These are phyloP conservation scores for Lactifluus echinatus DNA, from an alignment of 768 basidiomycete species.

Conservation along the genomic window DNA sequence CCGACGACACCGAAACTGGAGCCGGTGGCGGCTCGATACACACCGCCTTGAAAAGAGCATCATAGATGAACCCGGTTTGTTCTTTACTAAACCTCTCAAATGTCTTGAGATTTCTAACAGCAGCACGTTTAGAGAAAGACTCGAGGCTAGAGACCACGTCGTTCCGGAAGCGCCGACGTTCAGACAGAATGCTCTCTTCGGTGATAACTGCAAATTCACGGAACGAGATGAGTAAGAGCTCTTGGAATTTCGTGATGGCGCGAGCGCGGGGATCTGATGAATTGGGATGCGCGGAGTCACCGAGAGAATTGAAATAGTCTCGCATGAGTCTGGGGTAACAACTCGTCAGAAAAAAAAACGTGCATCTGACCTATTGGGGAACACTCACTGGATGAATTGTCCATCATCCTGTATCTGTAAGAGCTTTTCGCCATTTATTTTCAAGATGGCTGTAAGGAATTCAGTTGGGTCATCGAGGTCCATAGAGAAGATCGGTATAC, in stretches of 20 bases:
- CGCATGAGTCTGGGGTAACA: slow-evolving; percentile 67
- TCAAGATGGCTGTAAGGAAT: slow-evolving; percentile 66
- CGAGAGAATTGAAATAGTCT: slow-evolving; percentile 88
- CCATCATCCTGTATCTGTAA: slow-evolving; percentile 95
- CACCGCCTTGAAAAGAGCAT: slow-evolving; percentile 80
- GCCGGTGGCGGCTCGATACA: slow-evolving; percentile 60
- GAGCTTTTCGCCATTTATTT: slow-evolving; percentile 92
- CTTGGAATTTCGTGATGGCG: slow-evolving; percentile 95
- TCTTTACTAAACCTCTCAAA: slow-evolving; percentile 81
- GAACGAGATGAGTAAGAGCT: slow-evolving; percentile 93
- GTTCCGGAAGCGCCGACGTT: slow-evolving; percentile 76
- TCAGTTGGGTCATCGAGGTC: neutral
- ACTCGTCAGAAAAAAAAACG: neutral
- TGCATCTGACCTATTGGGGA: no score
- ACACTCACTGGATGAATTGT: slow-evolving; percentile 76
- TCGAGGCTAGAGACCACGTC: slow-evolving; percentile 93
- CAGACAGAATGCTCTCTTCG: slow-evolving; percentile 84
- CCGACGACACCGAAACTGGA: slow-evolving; percentile 37
- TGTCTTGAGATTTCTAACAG: slow-evolving; percentile 76
- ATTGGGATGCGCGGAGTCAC: slow-evolving; percentile 87
- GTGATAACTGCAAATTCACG: slow-evolving; percentile 95
- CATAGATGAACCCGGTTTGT: slow-evolving; percentile 83
- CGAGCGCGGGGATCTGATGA: slow-evolving; percentile 82
- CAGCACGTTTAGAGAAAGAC: slow-evolving; percentile 85
- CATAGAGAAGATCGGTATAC: slow-evolving; percentile 24